A percentile compares a stretch with the other conserved stretches of the same genome.
Conservation (phyloP, 208 protist genomes). For the Acanthamoeba divionensis region DNA sequence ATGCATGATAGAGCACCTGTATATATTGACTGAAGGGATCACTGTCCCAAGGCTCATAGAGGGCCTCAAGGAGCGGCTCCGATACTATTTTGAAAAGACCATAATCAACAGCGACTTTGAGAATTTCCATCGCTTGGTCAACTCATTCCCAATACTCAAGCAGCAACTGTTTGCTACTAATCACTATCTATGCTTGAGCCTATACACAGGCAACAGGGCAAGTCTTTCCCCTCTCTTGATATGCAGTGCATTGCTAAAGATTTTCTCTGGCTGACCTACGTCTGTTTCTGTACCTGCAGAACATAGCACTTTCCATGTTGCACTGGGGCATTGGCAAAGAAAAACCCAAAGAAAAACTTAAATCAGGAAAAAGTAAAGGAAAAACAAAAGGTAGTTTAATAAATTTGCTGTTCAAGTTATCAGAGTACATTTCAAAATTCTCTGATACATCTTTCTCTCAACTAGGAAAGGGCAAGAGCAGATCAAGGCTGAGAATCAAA, state of each 20-base stretch:
- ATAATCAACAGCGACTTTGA: not conserved
- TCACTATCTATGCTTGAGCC: slow-evolving; percentile 24
- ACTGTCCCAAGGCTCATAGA: not conserved
- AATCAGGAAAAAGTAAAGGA: slow-evolving; percentile 9
- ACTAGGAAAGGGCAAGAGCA: not conserved
- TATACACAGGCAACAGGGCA: slow-evolving; percentile 34
- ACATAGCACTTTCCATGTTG: slow-evolving; percentile 23
- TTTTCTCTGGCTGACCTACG: not conserved
- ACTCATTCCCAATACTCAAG: slow-evolving; percentile 25
- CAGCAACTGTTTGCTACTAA: slow-evolving; percentile 12
- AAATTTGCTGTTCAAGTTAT: no score
- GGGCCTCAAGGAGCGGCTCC: not conserved
- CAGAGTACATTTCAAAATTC: no score
- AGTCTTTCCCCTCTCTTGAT: not conserved
- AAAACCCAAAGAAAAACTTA: slow-evolving; percentile 16
- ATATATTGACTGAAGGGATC: not conserved
- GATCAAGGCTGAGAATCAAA: not conserved
- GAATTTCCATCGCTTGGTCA: not conserved
- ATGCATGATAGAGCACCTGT: not conserved
- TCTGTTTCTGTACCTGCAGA: not conserved
- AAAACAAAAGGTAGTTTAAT: not conserved
- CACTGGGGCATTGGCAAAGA: not conserved
- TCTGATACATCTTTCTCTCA: no score
- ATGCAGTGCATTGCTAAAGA: not conserved
- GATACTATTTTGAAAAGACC: slow-evolving; percentile 13